Evolutionary conservation across 305 asterid genomes (phyloP), one percentile per base, ranked within the genome.

Genomic region (Fraxinus paxiana): DNA sequence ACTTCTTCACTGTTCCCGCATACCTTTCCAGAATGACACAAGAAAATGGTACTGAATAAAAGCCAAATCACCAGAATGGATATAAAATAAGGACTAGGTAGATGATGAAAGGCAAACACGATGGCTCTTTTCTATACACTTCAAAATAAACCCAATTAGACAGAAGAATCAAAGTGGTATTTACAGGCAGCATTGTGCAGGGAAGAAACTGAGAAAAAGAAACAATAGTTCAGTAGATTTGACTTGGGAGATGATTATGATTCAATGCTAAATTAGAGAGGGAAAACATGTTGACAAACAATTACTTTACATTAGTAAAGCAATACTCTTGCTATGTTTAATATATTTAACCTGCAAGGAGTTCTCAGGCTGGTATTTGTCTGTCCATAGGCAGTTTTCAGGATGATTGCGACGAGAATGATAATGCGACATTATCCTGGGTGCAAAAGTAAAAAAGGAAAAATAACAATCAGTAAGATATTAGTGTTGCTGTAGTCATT

Each of bases 1-100:
- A 96, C 98, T 7, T 97, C 83, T 81, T 90, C 97, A 31, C 87
- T 87, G 88, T 96, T 96, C 74, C 99, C 97, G 83, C 99, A 96
- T 83, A 96, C 84, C 98, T 96, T 90, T 84, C 87, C 69, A 83
- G 82, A 83, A 82, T 81, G 65, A 6, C 38, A 83, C 41, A 73
- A 78, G 84, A 83, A 37, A 26, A 85, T 73, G 37, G 73, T 34
- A 78, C 69, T 41, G 80, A 34, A 63, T 54, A 63, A 35, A 51
- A 51, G 20, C 24, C 2, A 51, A 76, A 56, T 77, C 75, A 74
- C 51, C 41, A 70, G 48, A 34, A 76, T 33, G 84, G 84, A 75
- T 4, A 56, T 0, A 79, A 82, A 69, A 22, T 76, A 71, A 61
- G 77, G 75, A 73, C 73, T 22, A 43, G 7, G 43, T 67, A 15